Evolutionary conservation across 1,284 basidiomycete genomes (phyloP).

Genomic region (Grifola frondosa): DNA sequence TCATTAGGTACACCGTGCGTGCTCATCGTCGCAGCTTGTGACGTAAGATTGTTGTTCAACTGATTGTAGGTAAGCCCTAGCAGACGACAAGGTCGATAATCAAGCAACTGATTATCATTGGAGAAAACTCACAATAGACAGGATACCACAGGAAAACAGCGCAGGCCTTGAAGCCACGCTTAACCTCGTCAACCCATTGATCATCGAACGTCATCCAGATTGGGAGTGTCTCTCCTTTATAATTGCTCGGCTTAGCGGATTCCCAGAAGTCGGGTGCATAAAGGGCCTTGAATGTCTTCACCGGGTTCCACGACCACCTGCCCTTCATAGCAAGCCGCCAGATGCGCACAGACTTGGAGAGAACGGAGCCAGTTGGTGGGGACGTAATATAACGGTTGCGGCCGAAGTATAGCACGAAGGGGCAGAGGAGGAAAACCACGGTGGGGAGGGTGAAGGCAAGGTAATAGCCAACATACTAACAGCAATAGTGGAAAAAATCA

Average conservation of each 20-base stretch:
- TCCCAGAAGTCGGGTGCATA: slow-evolving; percentile 78
- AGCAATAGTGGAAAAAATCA: slow-evolving; percentile 1
- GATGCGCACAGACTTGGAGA: slow-evolving; percentile 50
- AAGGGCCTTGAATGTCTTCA: slow-evolving; percentile 46
- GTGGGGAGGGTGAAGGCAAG: slow-evolving; percentile 73
- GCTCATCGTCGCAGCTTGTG: slow-evolving; percentile 72
- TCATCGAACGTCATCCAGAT: slow-evolving; percentile 77
- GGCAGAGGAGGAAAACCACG: slow-evolving; percentile 63
- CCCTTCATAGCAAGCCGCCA: slow-evolving; percentile 52
- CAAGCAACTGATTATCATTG: slow-evolving; percentile 4
- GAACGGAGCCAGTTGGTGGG: slow-evolving; percentile 79
- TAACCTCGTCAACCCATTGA: slow-evolving; percentile 81
- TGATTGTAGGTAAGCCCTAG: slow-evolving; percentile 77
- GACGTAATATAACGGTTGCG: slow-evolving; percentile 64
- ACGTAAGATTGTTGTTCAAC: slow-evolving; percentile 77
- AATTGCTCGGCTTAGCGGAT: slow-evolving; percentile 64
- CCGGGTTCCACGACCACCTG: slow-evolving; percentile 60
- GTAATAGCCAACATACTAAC: slow-evolving; percentile 69
- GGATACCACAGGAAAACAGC: slow-evolving; percentile 79
- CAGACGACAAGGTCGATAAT: too few relatives aligned
- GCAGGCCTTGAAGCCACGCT: slow-evolving; percentile 83
- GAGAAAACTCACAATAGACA: slow-evolving; percentile 55
- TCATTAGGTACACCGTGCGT: slow-evolving; percentile 81
- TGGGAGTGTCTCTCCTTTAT: slow-evolving; percentile 43
- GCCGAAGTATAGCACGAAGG: slow-evolving; percentile 68